Conservation (phyloP, 208 protist species). For the Lotmaria passim region DNA sequence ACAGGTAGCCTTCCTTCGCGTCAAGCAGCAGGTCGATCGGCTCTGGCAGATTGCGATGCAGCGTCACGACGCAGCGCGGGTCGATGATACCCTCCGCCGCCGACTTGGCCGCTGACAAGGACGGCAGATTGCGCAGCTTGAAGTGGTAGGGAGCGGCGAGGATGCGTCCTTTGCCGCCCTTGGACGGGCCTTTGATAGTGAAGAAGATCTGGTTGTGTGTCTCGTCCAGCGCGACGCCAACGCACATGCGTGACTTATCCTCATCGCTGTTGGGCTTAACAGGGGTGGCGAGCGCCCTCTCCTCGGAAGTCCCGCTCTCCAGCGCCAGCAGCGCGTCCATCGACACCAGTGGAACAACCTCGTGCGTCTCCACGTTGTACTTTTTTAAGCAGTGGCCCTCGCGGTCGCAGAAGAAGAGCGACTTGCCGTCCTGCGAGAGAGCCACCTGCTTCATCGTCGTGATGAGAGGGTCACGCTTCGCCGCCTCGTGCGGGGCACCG, state of each 20-base stretch:
- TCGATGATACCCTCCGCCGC: slow-evolving; percentile 44
- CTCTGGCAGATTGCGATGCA: slow-evolving; percentile 42
- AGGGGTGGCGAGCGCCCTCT: slow-evolving; percentile 13
- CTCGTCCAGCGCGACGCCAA: slow-evolving; percentile 52
- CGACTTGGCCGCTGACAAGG: slow-evolving; percentile 18
- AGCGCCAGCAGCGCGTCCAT: slow-evolving; percentile 30
- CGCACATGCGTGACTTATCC: slow-evolving; percentile 42
- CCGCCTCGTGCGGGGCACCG: slow-evolving; percentile 4
- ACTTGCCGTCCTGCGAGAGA: slow-evolving; percentile 27
- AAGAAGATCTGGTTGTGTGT: slow-evolving; percentile 46
- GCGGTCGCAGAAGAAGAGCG: slow-evolving; percentile 54
- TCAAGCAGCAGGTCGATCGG: slow-evolving; percentile 53
- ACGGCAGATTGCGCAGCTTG: slow-evolving; percentile 33
- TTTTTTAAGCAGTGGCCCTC: slow-evolving; percentile 54
- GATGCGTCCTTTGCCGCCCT: slow-evolving; percentile 44
- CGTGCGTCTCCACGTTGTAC: slow-evolving; percentile 48
- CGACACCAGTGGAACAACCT: slow-evolving; percentile 48
- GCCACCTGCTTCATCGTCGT: slow-evolving; percentile 51
- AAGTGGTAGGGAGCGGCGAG: slow-evolving; percentile 48
- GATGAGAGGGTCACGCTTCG: slow-evolving; percentile 25
- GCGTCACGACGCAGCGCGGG: slow-evolving; percentile 23
- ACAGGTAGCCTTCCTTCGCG: slow-evolving; percentile 33
- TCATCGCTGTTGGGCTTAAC: slow-evolving; percentile 35
- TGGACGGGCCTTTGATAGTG: slow-evolving; percentile 49
- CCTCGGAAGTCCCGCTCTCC: slow-evolving; percentile 7